Conservation (phyloP, 179 eudicot genomes). For the Gypsophila paniculata region DNA sequence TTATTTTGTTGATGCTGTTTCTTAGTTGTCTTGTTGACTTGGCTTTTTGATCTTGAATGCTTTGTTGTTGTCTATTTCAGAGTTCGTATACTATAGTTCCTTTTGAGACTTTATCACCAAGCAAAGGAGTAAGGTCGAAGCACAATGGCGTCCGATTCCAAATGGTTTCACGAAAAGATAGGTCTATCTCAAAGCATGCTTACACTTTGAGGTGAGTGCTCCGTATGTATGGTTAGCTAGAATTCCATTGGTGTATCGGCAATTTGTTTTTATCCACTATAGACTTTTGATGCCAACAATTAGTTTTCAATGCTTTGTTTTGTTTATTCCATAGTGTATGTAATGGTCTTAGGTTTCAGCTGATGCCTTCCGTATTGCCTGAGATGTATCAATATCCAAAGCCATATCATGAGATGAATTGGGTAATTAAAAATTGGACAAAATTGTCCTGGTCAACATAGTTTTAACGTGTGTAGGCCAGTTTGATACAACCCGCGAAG, state of each 20-base stretch:
- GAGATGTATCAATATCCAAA: too few species aligned
- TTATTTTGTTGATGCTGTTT: background rate
- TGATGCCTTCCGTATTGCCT: too few species aligned
- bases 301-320: background rate
- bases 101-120: conserved; percentile 21
- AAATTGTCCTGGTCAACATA: too few species aligned
- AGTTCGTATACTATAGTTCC: conserved; percentile 26
- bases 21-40: background rate
- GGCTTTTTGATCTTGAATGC: background rate
- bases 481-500: too few species aligned
- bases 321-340: too few species aligned
- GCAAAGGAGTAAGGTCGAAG: conserved; percentile 27
- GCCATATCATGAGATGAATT: too few species aligned
- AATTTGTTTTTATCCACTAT: background rate
- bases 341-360: too few species aligned
- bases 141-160: conserved; percentile 22
- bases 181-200: conserved; percentile 24
- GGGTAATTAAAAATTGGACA: too few species aligned
- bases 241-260: background rate
- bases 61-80: conserved; percentile 16
- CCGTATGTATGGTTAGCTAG: background rate
- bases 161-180: conserved; percentile 18
- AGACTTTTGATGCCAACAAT: background rate
- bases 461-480: too few species aligned
- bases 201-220: conserved; percentile 28